These are phyloP conservation scores for grape (Vitis vinifera) DNA, from an alignment of 164 flowering plant genomes.

Conservation along the genomic window ASM3070453v1 NC_081812.1:21778501-21779000, in stretches of 20 bases:
- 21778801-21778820: constrained; percentile 43
- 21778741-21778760: background rate
- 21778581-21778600: background rate
- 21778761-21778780: background rate
- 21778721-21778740: too few relatives aligned
- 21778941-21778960: background rate
- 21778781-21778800: background rate
- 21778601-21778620: background rate
- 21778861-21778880: constrained; percentile 92
- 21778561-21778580: too few relatives aligned
- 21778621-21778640: constrained; percentile 72
- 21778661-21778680: constrained; percentile 69
- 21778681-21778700: constrained; percentile 31
- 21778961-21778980: too few relatives aligned
- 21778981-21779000: too few relatives aligned
- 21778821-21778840: constrained; percentile 75
- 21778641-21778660: constrained; percentile 71
- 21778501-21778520: too few relatives aligned
- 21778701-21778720: too few relatives aligned
- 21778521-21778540: too few relatives aligned
- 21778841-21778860: constrained; percentile 92
- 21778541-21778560: too few relatives aligned
- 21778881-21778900: constrained; percentile 75
- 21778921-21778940: constrained; percentile 90
- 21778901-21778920: constrained; percentile 76